Evolutionary conservation across 2,329 filamentous ascomycete genomes (phyloP).

Genomic region (Ophiocordyceps camponoti-leonardi): DNA sequence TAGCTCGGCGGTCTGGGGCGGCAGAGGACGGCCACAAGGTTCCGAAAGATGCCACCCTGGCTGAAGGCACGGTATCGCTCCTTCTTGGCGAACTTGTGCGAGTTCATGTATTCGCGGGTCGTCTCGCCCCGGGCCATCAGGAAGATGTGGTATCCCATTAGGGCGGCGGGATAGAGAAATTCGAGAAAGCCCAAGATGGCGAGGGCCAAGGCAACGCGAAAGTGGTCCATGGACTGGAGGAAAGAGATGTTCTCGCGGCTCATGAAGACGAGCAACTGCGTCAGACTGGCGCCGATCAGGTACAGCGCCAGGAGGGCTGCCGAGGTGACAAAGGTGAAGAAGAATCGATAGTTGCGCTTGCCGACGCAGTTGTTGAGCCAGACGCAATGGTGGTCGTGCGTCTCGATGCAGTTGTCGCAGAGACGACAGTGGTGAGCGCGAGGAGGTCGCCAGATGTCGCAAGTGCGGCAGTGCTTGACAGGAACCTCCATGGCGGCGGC

Average conservation of each 20-base stretch:
- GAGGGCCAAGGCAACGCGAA: slow-evolving; percentile 74
- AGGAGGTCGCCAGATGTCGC: slow-evolving; percentile 91
- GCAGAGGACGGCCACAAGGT: slow-evolving; percentile 66
- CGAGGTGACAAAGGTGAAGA: slow-evolving; percentile 77
- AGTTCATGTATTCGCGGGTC: slow-evolving; percentile 89
- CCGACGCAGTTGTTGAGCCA: slow-evolving; percentile 99
- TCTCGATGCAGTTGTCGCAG: slow-evolving; percentile 95
- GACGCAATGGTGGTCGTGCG: slow-evolving; percentile 93
- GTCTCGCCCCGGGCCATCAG: slow-evolving; percentile 84
- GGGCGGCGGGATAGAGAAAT: slow-evolving; percentile 63
- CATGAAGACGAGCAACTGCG: slow-evolving; percentile 62
- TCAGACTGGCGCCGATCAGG: slow-evolving; percentile 60
- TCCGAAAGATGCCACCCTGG: slow-evolving; percentile 56
- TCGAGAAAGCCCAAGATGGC: slow-evolving; percentile 64
- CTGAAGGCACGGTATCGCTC: slow-evolving; percentile 86
- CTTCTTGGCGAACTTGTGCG: slow-evolving; percentile 82
- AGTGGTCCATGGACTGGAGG: slow-evolving; percentile 46
- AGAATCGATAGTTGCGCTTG: slow-evolving; percentile 93
- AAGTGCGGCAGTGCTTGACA: slow-evolving; percentile 95
- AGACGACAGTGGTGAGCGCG: slow-evolving; percentile 91
- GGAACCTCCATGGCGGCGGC: slow-evolving; percentile 93
- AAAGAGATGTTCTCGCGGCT: slow-evolving; percentile 49
- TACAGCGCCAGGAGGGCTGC: slow-evolving; percentile 63
- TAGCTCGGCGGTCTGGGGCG: slow-evolving; percentile 79
- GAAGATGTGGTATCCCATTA: slow-evolving; percentile 83